Evolutionary conservation across 2,329 filamentous ascomycete species (phyloP), one percentile per base, ranked within the genome.

Genomic region (Juglanconis sp.): DNA sequence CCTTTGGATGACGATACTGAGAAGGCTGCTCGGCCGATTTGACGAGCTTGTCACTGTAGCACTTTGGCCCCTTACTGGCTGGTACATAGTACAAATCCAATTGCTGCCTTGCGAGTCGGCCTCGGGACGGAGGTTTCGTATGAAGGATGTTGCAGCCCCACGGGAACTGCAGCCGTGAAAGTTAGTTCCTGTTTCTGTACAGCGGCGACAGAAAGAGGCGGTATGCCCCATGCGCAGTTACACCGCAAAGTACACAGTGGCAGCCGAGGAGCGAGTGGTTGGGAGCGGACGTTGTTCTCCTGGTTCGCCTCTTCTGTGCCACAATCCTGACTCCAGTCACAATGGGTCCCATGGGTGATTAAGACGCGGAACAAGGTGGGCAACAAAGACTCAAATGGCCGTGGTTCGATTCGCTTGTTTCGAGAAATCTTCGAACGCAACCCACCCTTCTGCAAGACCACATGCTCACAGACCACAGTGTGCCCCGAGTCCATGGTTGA

Each of bases 341-440:
- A 32, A 61, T 53, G 50, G 36, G 32, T 46, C 53, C 24, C n/a
- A 30, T 50, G 47, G 40, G 35, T 59, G 53, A 38, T 46, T 24
- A 24, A 24, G 38, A 42, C 10, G 11, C 38, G 10, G n/a, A 13
- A 5, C 10, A 42, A 32, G 32, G 17, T 15, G 40, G 34, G 44
- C 40, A 55, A 55, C 5, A 30, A 34, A 46, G 36, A 54, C 47
- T 30, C 15, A 50, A 42, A 51, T 30, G 48, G 49, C 30, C 44
- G 35, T 50, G 61, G 53, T 55, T 57, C 53, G 61, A 59, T 59
- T 57, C 53, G 61, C 53, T 57, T 63, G 49, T 53, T 57, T 60
- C 61, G 53, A 60, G 57, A 60, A 57, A 54, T 57, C 53, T 63
- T 60, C 57, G 36, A 56, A 50, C 17, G 35, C 7, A 55, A 47